Conservation (phyloP, 1,139 yeast genomes). For the Geotrichum siamense region DNA sequence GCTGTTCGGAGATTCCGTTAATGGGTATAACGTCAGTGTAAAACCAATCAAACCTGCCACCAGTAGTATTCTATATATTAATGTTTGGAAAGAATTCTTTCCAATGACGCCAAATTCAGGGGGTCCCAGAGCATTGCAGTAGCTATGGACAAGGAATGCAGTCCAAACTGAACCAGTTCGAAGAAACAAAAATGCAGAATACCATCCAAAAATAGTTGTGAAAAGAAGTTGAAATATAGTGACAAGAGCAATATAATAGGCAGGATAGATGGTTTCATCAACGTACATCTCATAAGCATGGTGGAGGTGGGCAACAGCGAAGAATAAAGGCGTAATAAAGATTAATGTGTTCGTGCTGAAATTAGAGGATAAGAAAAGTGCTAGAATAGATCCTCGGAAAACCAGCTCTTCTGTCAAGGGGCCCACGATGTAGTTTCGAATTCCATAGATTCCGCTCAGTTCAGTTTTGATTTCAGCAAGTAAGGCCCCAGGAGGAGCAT, state of each 20-base stretch:
- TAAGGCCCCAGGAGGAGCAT: slow-evolving; percentile 19
- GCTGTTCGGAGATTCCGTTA: slow-evolving; percentile 12
- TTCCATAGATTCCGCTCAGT: slow-evolving; percentile 41
- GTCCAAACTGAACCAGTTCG: slow-evolving; percentile 54
- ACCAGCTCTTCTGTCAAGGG: slow-evolving; percentile 86
- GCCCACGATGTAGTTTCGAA: slow-evolving; percentile 66
- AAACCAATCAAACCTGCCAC: slow-evolving; percentile 42
- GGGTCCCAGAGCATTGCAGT: slow-evolving; percentile 76
- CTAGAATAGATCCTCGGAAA: slow-evolving; percentile 57
- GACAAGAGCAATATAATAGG: slow-evolving; percentile 35
- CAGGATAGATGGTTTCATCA: slow-evolving; percentile 11
- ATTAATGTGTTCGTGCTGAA: slow-evolving; percentile 28
- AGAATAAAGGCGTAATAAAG: slow-evolving; percentile 55
- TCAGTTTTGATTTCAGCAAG: slow-evolving; percentile 17
- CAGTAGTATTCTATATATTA: slow-evolving; percentile 41
- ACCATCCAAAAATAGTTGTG: slow-evolving; percentile 73
- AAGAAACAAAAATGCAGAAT: slow-evolving; percentile 56
- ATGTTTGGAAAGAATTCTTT: slow-evolving; percentile 20
- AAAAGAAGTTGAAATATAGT: slow-evolving; percentile 56
- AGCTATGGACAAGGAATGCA: slow-evolving; percentile 54
- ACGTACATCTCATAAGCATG: slow-evolving; percentile 58
- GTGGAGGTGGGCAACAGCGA: slow-evolving; percentile 89
- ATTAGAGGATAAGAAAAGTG: slow-evolving; percentile 36
- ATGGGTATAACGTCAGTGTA: slow-evolving; percentile 16
- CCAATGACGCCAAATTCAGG: slow-evolving; percentile 42